Evolutionary conservation across 345 rosid genomes (phyloP).

Genomic region (Psidium guajava): DNA sequence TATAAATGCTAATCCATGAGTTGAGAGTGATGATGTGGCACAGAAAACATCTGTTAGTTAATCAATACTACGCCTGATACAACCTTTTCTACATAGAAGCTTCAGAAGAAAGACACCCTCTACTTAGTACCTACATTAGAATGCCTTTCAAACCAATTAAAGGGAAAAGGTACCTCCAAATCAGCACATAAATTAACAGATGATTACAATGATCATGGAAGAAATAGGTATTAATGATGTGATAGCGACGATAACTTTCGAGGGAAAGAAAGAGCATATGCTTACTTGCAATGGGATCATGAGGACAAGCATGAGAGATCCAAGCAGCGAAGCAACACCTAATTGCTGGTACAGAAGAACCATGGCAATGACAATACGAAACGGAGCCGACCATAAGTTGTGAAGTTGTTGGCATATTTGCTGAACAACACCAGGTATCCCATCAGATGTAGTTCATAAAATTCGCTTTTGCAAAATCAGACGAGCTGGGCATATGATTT

Average conservation of each 20-base stretch:
- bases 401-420: conserved; percentile 87
- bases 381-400: conserved; percentile 91
- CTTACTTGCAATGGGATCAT: conserved; percentile 76
- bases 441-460: background rate
- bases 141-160: background rate
- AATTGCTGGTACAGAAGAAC: conserved; percentile 81
- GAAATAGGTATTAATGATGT: background rate
- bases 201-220: background rate
- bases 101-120: background rate
- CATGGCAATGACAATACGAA: conserved; percentile 73
- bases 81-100: background rate
- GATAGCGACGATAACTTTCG: background rate
- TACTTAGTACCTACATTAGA: background rate
- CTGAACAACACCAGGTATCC: conserved; percentile 20
- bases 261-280: background rate
- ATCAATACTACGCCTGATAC: background rate
- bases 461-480: background rate
- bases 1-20: background rate
- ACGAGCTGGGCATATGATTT: background rate
- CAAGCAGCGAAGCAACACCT: conserved; percentile 85
- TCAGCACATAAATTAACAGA: background rate
- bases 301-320: conserved; percentile 67
- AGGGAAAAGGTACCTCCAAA: background rate
- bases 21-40: background rate
- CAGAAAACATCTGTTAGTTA: background rate